Conservation (phyloP, 768 basidiomycete species). For the Peribolospora baueri region DNA sequence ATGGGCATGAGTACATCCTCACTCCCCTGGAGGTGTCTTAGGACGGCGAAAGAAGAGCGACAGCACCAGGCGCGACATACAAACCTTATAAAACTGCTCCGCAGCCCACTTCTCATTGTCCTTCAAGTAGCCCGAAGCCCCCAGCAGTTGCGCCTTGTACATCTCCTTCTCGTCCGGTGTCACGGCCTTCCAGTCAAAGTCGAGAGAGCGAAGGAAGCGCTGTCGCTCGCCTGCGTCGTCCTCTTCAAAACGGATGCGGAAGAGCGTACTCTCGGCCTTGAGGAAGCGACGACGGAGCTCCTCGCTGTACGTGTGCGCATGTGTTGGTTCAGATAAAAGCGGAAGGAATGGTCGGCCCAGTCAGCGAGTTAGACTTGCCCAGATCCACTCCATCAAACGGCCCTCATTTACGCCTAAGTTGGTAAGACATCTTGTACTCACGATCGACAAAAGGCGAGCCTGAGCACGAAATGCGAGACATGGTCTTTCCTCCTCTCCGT, state of each 20-base stretch:
- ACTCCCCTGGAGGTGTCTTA: background rate
- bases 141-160: conserved; percentile 28
- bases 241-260: conserved; percentile 51
- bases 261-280: conserved; percentile 65
- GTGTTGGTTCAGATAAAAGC: background rate
- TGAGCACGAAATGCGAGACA: conserved; percentile 73
- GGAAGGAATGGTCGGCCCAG: background rate
- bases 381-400: background rate
- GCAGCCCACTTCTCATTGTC: conserved; percentile 22
- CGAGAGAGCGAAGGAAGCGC: conserved; percentile 31
- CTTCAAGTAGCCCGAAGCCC: conserved; percentile 25
- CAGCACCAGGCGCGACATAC: background rate
- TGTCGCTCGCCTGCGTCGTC: conserved; percentile 33
- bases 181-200: conserved; percentile 22
- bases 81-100: conserved; percentile 58
- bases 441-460: conserved; percentile 91
- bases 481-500: conserved; percentile 57
- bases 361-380: background rate
- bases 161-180: conserved; percentile 28
- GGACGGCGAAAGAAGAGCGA: background rate
- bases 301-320: conserved; percentile 30
- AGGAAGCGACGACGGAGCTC: conserved; percentile 70
- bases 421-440: conserved; percentile 26
- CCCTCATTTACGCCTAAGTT: background rate
- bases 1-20: too few relatives aligned